These are phyloP conservation scores for Diplodia seriata DNA, from an alignment of 2,329 filamentous ascomycete species.

Conservation along the genomic window DNA sequence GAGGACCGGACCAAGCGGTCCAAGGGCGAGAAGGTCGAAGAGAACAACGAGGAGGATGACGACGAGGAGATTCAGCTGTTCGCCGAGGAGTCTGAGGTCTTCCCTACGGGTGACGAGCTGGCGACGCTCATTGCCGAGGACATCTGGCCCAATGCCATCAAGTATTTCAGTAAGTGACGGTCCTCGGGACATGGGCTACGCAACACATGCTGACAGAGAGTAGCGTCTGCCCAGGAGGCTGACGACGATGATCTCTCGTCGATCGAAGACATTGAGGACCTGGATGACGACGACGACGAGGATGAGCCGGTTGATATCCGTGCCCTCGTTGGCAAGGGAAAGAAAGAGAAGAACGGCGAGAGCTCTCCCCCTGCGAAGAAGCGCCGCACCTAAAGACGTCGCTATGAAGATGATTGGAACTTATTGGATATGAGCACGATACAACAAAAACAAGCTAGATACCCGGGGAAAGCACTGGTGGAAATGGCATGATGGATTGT, in stretches of 20 bases:
- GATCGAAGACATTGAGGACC: conserved; percentile 68
- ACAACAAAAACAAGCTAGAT: conserved; percentile 18
- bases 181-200: background rate
- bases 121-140: conserved; percentile 84
- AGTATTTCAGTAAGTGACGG: conserved; percentile 80
- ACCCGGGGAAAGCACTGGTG: background rate
- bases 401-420: background rate
- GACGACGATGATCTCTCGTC: conserved; percentile 71
- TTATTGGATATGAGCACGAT: background rate
- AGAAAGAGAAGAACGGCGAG: conserved; percentile 50
- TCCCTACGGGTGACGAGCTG: conserved; percentile 84
- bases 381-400: conserved; percentile 37
- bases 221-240: conserved; percentile 69
- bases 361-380: conserved; percentile 48
- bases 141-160: conserved; percentile 85
- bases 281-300: conserved; percentile 58
- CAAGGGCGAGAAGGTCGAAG: conserved; percentile 48
- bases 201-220: background rate
- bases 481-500: background rate
- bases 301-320: conserved; percentile 58
- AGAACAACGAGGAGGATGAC: conserved; percentile 59
- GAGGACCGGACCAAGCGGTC: conserved; percentile 61
- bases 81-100: conserved; percentile 75
- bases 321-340: conserved; percentile 56
- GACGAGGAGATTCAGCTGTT: conserved; percentile 69